Evolutionary conservation across 495 filamentous ascomycete species (phyloP).

Genomic region (Penicillium lagena): DNA sequence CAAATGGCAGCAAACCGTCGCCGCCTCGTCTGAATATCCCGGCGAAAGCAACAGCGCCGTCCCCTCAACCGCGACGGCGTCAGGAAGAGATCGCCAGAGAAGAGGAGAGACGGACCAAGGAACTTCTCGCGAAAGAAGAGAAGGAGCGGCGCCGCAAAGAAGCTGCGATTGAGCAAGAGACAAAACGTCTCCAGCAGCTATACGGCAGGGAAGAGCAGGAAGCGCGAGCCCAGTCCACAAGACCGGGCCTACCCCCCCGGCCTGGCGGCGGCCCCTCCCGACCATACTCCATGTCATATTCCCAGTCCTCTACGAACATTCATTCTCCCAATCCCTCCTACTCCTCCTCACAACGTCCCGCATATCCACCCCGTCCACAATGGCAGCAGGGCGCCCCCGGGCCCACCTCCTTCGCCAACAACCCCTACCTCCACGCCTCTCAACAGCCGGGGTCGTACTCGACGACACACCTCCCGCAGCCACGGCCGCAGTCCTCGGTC

Average conservation of each 20-base stretch:
- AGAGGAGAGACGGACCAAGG: constrained; percentile 65
- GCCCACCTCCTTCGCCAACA: constrained; percentile 10
- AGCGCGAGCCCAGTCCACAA: constrained; percentile 26
- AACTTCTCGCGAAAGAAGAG: constrained; percentile 74
- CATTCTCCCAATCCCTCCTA: constrained; percentile 2
- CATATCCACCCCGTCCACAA: constrained; percentile 6
- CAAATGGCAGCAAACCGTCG: constrained; percentile 1
- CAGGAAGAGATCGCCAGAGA: constrained; percentile 50
- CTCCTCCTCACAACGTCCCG: background rate
- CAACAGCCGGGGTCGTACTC: constrained; percentile 14
- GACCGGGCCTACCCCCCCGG: constrained; percentile 15
- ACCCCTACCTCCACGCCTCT: constrained; percentile 7
- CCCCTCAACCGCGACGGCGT: constrained; percentile 5
- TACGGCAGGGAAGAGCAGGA: constrained; percentile 56
- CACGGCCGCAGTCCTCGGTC: constrained; percentile 12
- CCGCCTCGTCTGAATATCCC: constrained; percentile 8
- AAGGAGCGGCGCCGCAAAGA: constrained; percentile 58
- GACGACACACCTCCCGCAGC: constrained; percentile 10
- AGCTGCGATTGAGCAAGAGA: constrained; percentile 75
- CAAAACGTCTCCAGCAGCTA: constrained; percentile 65
- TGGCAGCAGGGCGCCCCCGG: background rate
- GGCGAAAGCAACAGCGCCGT: constrained; percentile 11
- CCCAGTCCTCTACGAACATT: constrained; percentile 4
- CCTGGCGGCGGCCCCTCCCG: constrained; percentile 8
- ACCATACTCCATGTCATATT: constrained; percentile 10